Evolutionary conservation across 371 early-diverging fungal species (phyloP).

Genomic region (Gilbertella persicaria): DNA sequence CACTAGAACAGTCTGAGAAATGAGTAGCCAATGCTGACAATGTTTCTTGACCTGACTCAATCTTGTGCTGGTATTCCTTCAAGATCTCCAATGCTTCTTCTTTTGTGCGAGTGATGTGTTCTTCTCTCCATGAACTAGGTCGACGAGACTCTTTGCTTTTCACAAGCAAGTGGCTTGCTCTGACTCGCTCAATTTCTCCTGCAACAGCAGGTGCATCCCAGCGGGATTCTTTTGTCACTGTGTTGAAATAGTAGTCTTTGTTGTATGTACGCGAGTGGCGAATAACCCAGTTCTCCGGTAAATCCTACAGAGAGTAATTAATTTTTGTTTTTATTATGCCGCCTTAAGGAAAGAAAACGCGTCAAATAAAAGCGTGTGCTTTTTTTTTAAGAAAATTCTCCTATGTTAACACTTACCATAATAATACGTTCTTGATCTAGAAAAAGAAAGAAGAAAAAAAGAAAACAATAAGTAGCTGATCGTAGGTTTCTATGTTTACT

Average conservation of each 20-base stretch:
- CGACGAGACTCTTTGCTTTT: constrained; percentile 88
- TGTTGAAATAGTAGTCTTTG: constrained; percentile 88
- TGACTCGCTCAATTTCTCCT: constrained; percentile 54
- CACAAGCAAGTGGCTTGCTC: constrained; percentile 90
- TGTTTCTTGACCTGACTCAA: constrained; percentile 60
- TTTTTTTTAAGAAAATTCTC: no score
- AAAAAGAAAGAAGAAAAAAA: no score
- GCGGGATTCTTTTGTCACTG: constrained; percentile 72
- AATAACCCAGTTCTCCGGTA: constrained; percentile 75
- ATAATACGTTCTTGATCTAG: no score
- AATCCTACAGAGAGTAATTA: constrained; percentile 42
- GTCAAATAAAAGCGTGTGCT: no score
- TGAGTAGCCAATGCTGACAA: constrained; percentile 72
- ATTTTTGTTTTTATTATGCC: no score
- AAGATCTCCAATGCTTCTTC: constrained; percentile 84
- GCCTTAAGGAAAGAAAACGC: no score
- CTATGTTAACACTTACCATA: no score
- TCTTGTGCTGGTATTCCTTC: constrained; percentile 54
- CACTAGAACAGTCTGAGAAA: constrained; percentile 89
- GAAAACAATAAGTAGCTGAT: no score
- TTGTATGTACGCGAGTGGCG: constrained; percentile 71
- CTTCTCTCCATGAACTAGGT: constrained; percentile 91
- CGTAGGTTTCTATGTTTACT: no score
- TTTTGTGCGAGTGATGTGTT: constrained; percentile 80
- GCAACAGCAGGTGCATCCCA: constrained; percentile 76